A percentile compares a stretch with the other conserved stretches of the same genome.
These are phyloP conservation scores for Canavalia ensiformis DNA, from an alignment of 306 rosid genomes.

Conservation along the genomic window DNA sequence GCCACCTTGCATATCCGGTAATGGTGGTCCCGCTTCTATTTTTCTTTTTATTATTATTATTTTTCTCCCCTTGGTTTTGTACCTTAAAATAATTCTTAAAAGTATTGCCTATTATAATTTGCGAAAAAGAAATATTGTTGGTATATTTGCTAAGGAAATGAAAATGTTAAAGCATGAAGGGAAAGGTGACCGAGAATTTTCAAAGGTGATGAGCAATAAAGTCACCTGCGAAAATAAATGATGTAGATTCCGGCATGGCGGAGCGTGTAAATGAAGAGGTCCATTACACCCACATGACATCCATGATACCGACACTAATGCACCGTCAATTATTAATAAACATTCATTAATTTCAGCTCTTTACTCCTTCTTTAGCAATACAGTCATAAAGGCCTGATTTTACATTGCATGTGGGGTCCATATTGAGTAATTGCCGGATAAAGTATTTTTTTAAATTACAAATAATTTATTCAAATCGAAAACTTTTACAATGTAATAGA, in stretches of 20 bases:
- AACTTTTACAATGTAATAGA: too few relatives aligned
- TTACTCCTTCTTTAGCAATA: slow-evolving; percentile 2
- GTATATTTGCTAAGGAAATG: not conserved
- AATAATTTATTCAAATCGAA: too few relatives aligned
- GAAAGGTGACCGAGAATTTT: not conserved
- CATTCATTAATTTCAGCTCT: slow-evolving; percentile 10
- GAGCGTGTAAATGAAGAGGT: slow-evolving; percentile 32
- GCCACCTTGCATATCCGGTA: not conserved
- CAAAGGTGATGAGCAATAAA: not conserved
- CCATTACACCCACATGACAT: slow-evolving; percentile 16
- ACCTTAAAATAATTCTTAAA: not conserved
- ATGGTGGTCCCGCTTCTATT: slow-evolving; percentile 28
- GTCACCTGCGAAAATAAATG: not conserved
- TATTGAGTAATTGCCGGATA: not conserved
- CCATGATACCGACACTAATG: slow-evolving; percentile 41
- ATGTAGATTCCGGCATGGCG: not conserved
- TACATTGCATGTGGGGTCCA: slow-evolving; percentile 31
- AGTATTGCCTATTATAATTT: not conserved
- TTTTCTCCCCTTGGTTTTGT: not conserved
- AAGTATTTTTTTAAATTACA: too few relatives aligned
- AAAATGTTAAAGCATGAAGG: not conserved
- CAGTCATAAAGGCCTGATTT: not conserved
- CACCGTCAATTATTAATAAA: not conserved
- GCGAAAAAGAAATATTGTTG: too few relatives aligned
- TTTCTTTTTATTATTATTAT: too few relatives aligned